phyloP scores from a whole-genome alignment of 2,329 filamentous ascomycete species.

The Sporothrix inflata region DNA sequence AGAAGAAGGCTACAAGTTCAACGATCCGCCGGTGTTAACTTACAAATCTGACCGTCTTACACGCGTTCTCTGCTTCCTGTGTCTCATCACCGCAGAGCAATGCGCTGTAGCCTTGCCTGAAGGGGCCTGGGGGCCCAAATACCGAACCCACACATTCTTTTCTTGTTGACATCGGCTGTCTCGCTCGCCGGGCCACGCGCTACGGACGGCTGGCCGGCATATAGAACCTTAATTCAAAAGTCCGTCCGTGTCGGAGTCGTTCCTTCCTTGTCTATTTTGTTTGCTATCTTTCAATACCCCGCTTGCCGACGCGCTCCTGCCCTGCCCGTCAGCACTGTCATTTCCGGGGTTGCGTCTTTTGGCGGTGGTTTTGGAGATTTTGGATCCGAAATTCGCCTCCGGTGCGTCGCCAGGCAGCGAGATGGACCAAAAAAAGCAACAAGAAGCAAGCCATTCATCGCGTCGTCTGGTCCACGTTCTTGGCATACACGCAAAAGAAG shows the following conservation, averaged over 20 bases:
- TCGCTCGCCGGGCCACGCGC: background rate
- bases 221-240: slow-evolving; percentile 10
- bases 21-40: too few species aligned
- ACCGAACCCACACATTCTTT: background rate
- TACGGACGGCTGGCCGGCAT: background rate
- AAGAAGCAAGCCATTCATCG: background rate
- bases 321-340: background rate
- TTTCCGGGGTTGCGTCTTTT: background rate
- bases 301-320: background rate
- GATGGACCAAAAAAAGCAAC: background rate
- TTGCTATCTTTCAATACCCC: background rate
- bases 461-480: background rate
- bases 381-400: slow-evolving; percentile 3
- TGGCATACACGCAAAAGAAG: background rate
- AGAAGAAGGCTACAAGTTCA: background rate
- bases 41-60: background rate
- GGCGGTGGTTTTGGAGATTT: background rate
- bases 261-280: background rate
- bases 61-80: background rate
- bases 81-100: too few species aligned
- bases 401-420: background rate
- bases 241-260: slow-evolving; percentile 5
- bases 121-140: too few species aligned
- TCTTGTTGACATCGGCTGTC: background rate
- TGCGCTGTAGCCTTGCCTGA: background rate